Evolutionary conservation across 23 red algal genomes (phyloP).

Genomic region (Gracilaria vermiculophylla): DNA sequence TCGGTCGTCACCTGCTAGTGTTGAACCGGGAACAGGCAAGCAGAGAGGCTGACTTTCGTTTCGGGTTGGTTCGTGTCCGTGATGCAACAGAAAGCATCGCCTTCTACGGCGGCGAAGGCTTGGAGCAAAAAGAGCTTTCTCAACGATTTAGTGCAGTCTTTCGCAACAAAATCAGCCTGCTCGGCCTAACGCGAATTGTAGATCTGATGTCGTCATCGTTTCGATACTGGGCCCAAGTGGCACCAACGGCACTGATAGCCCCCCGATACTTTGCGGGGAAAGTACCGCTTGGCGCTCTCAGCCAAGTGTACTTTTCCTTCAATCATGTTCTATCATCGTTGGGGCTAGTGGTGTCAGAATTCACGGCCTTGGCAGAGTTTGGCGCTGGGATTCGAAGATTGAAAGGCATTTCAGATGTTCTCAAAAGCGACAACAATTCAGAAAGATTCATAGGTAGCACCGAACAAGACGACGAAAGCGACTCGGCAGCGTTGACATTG

Average conservation of each 20-base stretch:
- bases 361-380: constrained; percentile 85
- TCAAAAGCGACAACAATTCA: constrained; percentile 23
- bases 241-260: constrained; percentile 75
- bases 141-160: constrained; percentile 53
- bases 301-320: constrained; percentile 93
- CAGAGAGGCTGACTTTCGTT: constrained; percentile 83
- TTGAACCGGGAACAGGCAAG: constrained; percentile 72
- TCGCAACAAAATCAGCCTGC: constrained; percentile 68
- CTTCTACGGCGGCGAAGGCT: constrained; percentile 90
- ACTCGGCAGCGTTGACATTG: not conserved
- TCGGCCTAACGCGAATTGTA: constrained; percentile 76
- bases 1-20: constrained; percentile 66
- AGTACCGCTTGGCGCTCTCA: constrained; percentile 76
- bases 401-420: constrained; percentile 55
- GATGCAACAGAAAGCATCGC: constrained; percentile 94
- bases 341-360: constrained; percentile 84
- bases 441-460: not conserved
- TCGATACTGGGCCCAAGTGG: constrained; percentile 80
- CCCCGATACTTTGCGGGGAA: constrained; percentile 82
- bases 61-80: constrained; percentile 77
- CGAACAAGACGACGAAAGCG: not conserved
- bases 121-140: constrained; percentile 51
- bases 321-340: constrained; percentile 90
- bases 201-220: constrained; percentile 73
- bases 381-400: constrained; percentile 80